phyloP scores from a whole-genome alignment of 2,329 filamentous ascomycete genomes.

The Sclerotinia glacialis region DNA sequence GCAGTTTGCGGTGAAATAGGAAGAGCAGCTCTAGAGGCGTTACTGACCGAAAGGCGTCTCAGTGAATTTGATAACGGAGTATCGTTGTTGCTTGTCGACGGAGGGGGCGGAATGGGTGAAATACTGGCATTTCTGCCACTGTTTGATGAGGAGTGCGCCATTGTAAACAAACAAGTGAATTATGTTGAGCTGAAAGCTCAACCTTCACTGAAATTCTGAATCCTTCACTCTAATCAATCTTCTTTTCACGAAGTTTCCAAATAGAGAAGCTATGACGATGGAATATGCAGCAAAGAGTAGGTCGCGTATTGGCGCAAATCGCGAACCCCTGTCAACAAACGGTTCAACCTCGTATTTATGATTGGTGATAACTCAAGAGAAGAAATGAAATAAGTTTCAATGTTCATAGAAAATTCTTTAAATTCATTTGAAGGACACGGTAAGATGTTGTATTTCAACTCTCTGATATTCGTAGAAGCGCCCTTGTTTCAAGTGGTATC shows the following conservation, averaged over 20 bases:
- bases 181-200: slow-evolving; percentile 18
- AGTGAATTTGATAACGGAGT: slow-evolving; percentile 40
- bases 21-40: slow-evolving; percentile 27
- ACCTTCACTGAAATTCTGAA: slow-evolving; percentile 13
- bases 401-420: background rate
- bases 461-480: background rate
- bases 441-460: background rate
- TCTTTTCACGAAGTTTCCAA: background rate
- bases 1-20: slow-evolving; percentile 26
- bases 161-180: slow-evolving; percentile 16
- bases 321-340: slow-evolving; percentile 11
- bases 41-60: slow-evolving; percentile 42
- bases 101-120: slow-evolving; percentile 21
- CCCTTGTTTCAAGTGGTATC: slow-evolving; percentile 11
- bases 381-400: background rate
- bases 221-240: slow-evolving; percentile 10
- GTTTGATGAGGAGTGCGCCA: slow-evolving; percentile 22
- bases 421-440: background rate
- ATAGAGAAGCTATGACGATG: slow-evolving; percentile 20
- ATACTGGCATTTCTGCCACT: slow-evolving; percentile 24
- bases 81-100: slow-evolving; percentile 30
- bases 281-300: background rate
- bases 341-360: slow-evolving; percentile 1
- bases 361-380: background rate
- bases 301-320: slow-evolving; percentile 9